Evolutionary conservation across 371 early-diverging fungal genomes (phyloP).

Genomic region (Parasitella parasitica): DNA sequence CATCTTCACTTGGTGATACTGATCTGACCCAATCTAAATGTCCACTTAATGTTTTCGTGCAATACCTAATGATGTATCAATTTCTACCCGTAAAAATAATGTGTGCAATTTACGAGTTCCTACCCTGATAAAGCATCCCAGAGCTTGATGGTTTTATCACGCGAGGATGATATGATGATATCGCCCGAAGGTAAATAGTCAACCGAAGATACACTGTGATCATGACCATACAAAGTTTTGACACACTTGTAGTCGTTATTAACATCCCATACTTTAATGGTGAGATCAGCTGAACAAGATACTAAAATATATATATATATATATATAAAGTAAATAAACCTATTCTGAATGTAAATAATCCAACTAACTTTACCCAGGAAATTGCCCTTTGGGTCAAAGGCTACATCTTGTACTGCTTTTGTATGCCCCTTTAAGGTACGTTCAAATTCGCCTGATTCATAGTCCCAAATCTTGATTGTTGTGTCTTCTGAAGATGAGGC

Average conservation of each 20-base stretch:
- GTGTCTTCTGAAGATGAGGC: conserved; percentile 89
- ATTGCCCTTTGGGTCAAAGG: conserved; percentile 78
- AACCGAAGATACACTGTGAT: conserved; percentile 83
- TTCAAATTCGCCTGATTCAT: conserved; percentile 86
- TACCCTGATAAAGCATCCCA: conserved; percentile 86
- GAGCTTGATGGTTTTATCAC: conserved; percentile 83
- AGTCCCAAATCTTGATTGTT: conserved; percentile 87
- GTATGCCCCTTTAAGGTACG: conserved; percentile 89
- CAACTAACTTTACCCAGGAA: conserved; percentile 50
- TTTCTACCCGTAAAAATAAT: neutral
- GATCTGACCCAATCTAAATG: conserved; percentile 87
- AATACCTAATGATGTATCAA: conserved; percentile 57
- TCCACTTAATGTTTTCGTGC: conserved; percentile 74
- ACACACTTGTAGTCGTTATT: conserved; percentile 80
- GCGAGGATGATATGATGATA: conserved; percentile 74
- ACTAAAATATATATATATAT: too few relatives aligned
- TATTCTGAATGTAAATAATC: neutral
- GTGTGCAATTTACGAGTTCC: neutral
- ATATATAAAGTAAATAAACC: neutral
- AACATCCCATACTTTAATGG: conserved; percentile 86
- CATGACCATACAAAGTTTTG: conserved; percentile 84
- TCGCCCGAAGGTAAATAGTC: conserved; percentile 68
- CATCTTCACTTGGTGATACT: conserved; percentile 66
- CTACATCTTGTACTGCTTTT: conserved; percentile 81
- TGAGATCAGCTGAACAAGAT: conserved; percentile 84